Evolutionary conservation across 164 flowering plant species (phyloP), one percentile per base, ranked within the genome.

Genomic region (Magnolia sinica): DNA sequence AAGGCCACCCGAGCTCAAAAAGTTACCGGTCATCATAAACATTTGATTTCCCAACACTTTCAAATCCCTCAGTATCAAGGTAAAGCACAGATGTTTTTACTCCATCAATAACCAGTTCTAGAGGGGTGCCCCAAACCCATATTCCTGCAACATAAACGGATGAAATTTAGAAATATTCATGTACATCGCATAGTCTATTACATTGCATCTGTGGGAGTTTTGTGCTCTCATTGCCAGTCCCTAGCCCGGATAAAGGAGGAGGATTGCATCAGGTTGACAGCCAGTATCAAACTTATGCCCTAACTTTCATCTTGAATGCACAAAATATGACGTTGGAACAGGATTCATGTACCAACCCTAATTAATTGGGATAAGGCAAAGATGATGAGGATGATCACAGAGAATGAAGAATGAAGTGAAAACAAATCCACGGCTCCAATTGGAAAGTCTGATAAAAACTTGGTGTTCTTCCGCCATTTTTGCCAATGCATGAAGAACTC

Each of bases 51-150:
- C 99, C 99, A 86, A 94, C 78, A 85, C 99, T 96, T 88, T 96
- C 99, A 91, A 96, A 96, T 76, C 99, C 99, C 83, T 96, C 98
- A 11, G 99, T 96, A 76, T 96, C 99, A 82, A 96, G 95, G 85
- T 89, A 96, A 81, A 96, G 76, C 63, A 96, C 93, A 68, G 99
- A 90, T 72, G 94, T 94, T 83, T 88, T 93, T 18, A 86, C 89
- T 66, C 99, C 99, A 80, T 89, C 87, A 79, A 96, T 84, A 73
- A 84, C 87, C 79, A 92, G 1, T 79, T 91, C 96, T 52, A 94
- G 0, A 6, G 99, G 98, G 31, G 88, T 85, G 52, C 98, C 99
- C 99, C 99, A 94, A 13, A 92, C 91, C 99, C 99, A 96, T 83
- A 96, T 89, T 5, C 99, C 99, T 96, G 85, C 2, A 77, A 74